Evolutionary conservation across 768 basidiomycete genomes (phyloP), one percentile per base, ranked within the genome.

Genomic region (Auricularia auricula-judae): DNA sequence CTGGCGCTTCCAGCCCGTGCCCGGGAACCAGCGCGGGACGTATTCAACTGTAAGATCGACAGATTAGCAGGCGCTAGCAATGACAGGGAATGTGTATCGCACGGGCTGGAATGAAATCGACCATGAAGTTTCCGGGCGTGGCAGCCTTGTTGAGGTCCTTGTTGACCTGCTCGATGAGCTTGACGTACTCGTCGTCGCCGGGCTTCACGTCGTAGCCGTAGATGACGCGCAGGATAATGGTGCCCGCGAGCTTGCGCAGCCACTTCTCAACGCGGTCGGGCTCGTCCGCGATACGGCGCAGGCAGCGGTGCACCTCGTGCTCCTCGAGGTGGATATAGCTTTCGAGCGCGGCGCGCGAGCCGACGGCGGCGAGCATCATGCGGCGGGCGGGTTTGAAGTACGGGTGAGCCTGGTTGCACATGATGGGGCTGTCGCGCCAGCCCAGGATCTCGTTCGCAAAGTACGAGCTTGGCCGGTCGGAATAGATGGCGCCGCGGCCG

Each of bases 91-190:
- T 21, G 12, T 7, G 10, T 36, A 12, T 44, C 65, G 8, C 63
- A 68, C 69, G 53, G 12, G 36, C 43, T 12, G 69, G 68, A 29
- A 70, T 61, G 3, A 66, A 33, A 56, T 70, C 68, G n/a, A 68
- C 67, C 23, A 70, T 34, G 61, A 62, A 64, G 8, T 65, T 65
- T 3, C 68, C 67, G n/a, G 68, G 67, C 11, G 65, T 60, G 34
- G 64, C 56, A 10, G 66, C 34, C 29, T 29, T n/a, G 29, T 54
- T 29, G 29, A 54, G 29, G n/a, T 54, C 53, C 10, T 54, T 7
- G 53, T 54, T 54, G 53, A 29, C 18, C 18, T 29, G 53, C 29
- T 54, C n/a, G 29, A 54, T 54, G 53, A 54, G 53, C n/a, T 54
- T 29, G 29, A 54, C 53, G n/a, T n/a, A 54, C n/a, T 54, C 18